Base-by-base conservation (phyloP, 495 filamentous ascomycete species). In the Penicillium cinerascens region DNA sequence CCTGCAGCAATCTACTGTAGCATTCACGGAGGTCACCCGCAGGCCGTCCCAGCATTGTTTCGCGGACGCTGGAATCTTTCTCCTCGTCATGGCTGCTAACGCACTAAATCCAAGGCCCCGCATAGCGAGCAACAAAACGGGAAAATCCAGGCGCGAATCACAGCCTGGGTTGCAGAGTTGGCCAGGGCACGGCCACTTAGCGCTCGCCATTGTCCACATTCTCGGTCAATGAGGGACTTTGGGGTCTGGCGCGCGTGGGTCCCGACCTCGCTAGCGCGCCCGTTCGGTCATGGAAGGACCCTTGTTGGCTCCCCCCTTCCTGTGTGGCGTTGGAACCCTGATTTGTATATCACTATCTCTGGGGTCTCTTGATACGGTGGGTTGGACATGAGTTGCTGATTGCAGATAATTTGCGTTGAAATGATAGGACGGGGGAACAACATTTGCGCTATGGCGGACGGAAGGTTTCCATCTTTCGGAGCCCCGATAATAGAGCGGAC, bases 121-220 rank as follows among this genome's bases (percentile, higher is more conserved):
- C 55, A 64, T 56, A 41, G 16, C 54, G 37, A 22, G 10, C 10
- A 35, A 29, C 36, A 2, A 54, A 59, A 7, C 4, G 17, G 45
- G 62, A 5, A 59, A 54, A 20, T 44, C 36, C 27, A 52, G 51
- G 13, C 55, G 51, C 35, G 21, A 56, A 65, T 65, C 62, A 1
- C 29, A 50, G 25, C 45, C 52, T 55, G 56, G 60, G 49, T 59
- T 59, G 47, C 55, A 60, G 44, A 52, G 37, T 33, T 44, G 44
- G 42, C 21, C 51, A 64, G 58, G 61, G 49, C 25, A 52, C 50
- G 55, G 25, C 55, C 54, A 61, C 49, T 57, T 20, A 53, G 3
- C 39, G 10, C 7, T 9, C 36, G 13, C 13, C 3, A 38, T 27
- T 16, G 37, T 10, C 9, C 36, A 10, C 47, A 41, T 49, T 27